Conservation (phyloP, 1,284 basidiomycete genomes). For the Polyporus tsugae region DNA sequence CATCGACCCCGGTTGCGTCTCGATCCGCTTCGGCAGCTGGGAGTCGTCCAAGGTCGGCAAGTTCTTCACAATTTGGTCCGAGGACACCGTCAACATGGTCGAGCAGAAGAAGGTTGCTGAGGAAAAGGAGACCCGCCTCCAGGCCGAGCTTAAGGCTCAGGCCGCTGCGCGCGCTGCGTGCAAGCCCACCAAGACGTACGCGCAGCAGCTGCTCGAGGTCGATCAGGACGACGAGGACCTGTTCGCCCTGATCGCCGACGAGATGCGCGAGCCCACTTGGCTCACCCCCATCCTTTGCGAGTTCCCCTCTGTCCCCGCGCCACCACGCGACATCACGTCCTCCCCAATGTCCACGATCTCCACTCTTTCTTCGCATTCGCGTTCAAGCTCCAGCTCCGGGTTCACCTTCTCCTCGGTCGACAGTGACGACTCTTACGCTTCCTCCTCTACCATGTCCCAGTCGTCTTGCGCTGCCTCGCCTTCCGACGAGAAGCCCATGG, state of each 20-base stretch:
- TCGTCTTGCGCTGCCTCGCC: slow-evolving; percentile 41
- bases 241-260: slow-evolving; percentile 76
- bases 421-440: slow-evolving; percentile 49
- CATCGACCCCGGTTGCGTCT: slow-evolving; percentile 79
- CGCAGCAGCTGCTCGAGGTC: slow-evolving; percentile 73
- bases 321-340: slow-evolving; percentile 51
- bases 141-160: slow-evolving; percentile 38
- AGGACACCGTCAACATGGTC: slow-evolving; percentile 38
- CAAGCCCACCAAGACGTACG: slow-evolving; percentile 61
- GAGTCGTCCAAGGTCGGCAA: slow-evolving; percentile 47
- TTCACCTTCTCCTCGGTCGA: slow-evolving; percentile 61
- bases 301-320: slow-evolving; percentile 54
- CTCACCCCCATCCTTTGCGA: slow-evolving; percentile 65
- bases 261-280: slow-evolving; percentile 73
- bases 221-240: slow-evolving; percentile 75
- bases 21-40: slow-evolving; percentile 61
- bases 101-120: slow-evolving; percentile 30
- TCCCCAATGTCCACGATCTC: slow-evolving; percentile 62
- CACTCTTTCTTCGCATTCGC: slow-evolving; percentile 67
- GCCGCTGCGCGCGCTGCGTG: slow-evolving; percentile 34
- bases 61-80: slow-evolving; percentile 72
- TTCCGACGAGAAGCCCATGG: slow-evolving; percentile 43
- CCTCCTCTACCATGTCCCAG: slow-evolving; percentile 48
- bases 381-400: slow-evolving; percentile 73
- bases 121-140: slow-evolving; percentile 48